Evolutionary conservation across 306 rosid genomes (phyloP).

Genomic region (Ziziphus jujuba): DNA sequence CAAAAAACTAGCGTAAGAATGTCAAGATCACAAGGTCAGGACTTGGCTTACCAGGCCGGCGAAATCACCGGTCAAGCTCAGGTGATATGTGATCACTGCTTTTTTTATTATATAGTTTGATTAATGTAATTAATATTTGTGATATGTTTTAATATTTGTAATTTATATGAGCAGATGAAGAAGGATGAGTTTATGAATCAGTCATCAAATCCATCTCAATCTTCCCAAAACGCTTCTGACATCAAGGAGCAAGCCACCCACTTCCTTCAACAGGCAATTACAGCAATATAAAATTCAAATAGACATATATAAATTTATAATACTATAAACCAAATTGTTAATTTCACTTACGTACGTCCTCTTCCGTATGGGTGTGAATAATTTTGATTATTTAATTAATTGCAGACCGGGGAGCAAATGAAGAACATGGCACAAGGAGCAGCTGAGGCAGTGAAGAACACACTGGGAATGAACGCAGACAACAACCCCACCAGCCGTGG

Average conservation of each 20-base stretch:
- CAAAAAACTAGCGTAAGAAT: slow-evolving; percentile 15
- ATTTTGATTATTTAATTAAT: background rate
- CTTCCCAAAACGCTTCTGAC: slow-evolving; percentile 27
- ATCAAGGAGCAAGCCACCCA: slow-evolving; percentile 41
- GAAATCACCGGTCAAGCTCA: slow-evolving; percentile 35
- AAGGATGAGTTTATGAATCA: slow-evolving; percentile 35
- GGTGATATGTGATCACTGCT: slow-evolving; percentile 17
- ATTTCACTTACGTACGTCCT: background rate
- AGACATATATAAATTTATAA: background rate
- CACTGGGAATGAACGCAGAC: slow-evolving; percentile 52
- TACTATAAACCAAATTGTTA: background rate
- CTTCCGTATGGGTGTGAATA: background rate
- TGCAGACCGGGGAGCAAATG: slow-evolving; percentile 59
- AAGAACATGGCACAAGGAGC: slow-evolving; percentile 63
- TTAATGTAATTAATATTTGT: background rate
- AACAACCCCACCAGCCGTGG: background rate
- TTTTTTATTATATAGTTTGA: background rate
- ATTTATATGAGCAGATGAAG: slow-evolving; percentile 15
- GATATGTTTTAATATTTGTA: background rate
- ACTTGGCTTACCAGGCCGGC: slow-evolving; percentile 21
- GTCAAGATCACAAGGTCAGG: slow-evolving; percentile 36
- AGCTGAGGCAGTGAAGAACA: slow-evolving; percentile 48
- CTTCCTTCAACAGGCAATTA: slow-evolving; percentile 51
- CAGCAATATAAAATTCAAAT: background rate
- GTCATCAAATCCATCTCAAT: slow-evolving; percentile 3